These are phyloP conservation scores for Ceratobasidium sp. DNA, from an alignment of 1,284 basidiomycete genomes.

Conservation along the genomic window DNA sequence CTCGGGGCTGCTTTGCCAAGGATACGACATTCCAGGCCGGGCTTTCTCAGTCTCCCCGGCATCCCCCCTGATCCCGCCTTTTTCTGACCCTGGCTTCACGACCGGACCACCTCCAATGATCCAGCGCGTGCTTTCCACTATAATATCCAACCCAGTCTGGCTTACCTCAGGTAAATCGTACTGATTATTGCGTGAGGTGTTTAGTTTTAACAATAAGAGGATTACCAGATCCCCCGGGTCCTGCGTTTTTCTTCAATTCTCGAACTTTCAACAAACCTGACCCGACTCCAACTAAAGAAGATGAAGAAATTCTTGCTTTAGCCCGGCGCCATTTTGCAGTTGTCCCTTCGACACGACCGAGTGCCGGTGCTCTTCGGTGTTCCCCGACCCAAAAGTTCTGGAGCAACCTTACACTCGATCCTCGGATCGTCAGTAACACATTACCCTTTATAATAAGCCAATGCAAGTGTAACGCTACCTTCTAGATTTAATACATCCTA, in stretches of 20 bases:
- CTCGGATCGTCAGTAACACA: slow-evolving; percentile 11
- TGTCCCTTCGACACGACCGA: too few relatives aligned
- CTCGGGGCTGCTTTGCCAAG: slow-evolving; percentile 8
- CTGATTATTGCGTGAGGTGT: not conserved
- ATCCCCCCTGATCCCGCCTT: too few relatives aligned
- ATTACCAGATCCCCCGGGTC: not conserved
- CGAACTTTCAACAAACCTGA: not conserved
- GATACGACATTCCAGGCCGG: not conserved
- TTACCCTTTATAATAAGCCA: slow-evolving; percentile 26
- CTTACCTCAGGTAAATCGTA: not conserved
- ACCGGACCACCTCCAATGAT: not conserved
- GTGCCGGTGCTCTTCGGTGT: too few relatives aligned
- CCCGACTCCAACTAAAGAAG: not conserved
- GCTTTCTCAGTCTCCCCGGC: too few relatives aligned
- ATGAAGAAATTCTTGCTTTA: not conserved
- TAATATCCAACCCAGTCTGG: slow-evolving; percentile 23
- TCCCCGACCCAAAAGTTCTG: too few relatives aligned
- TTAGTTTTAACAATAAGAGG: not conserved
- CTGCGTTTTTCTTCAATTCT: not conserved
- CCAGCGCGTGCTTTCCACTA: not conserved
- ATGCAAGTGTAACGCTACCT: not conserved
- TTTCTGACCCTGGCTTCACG: not conserved
- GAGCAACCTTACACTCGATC: slow-evolving; percentile 11
- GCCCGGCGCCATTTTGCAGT: not conserved
- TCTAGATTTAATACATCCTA: not conserved